A percentile compares a stretch with the other conserved stretches of the same genome.
These are phyloP conservation scores for Pulicaria dysenterica DNA, from an alignment of 129 eudicot species.

Conservation along the genomic window DNA sequence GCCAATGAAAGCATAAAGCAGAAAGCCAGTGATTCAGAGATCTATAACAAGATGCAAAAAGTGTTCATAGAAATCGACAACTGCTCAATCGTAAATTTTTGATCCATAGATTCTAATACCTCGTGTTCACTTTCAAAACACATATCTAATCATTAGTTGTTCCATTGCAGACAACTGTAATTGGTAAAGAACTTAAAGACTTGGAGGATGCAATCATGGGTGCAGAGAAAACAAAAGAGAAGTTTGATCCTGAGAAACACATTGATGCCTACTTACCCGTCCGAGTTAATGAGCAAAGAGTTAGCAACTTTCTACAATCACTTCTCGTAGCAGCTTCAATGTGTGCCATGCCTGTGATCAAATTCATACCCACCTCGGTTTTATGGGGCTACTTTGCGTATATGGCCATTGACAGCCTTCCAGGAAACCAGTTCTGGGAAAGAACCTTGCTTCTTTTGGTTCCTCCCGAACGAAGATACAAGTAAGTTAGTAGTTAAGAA, in stretches of 20 bases:
- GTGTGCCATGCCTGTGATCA: slow-evolving; percentile 61
- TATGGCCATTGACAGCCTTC: slow-evolving; percentile 68
- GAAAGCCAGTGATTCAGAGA: slow-evolving; percentile 40
- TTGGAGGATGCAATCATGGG: slow-evolving; percentile 64
- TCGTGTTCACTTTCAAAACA: background rate
- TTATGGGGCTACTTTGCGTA: slow-evolving; percentile 74
- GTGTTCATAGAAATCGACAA: slow-evolving; percentile 49
- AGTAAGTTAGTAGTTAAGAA: slow-evolving; percentile 31
- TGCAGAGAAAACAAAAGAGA: slow-evolving; percentile 35
- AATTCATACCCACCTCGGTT: slow-evolving; percentile 70
- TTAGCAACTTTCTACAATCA: slow-evolving; percentile 73
- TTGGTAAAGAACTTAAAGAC: slow-evolving; percentile 47
- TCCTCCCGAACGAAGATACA: slow-evolving; percentile 39
- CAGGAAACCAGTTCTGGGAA: slow-evolving; percentile 63
- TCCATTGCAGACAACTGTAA: slow-evolving; percentile 43
- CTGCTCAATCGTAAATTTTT: slow-evolving; percentile 36
- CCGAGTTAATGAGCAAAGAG: slow-evolving; percentile 75
- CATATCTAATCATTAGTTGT: background rate
- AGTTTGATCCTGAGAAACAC: slow-evolving; percentile 51
- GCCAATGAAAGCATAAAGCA: slow-evolving; percentile 49
- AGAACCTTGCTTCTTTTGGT: slow-evolving; percentile 47
- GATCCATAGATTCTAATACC: background rate
- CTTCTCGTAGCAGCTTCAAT: slow-evolving; percentile 45
- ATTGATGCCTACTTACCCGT: slow-evolving; percentile 70
- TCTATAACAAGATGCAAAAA: slow-evolving; percentile 44